Conservation (phyloP, 495 filamentous ascomycete species). For the Jackrogersella multiformis region DNA sequence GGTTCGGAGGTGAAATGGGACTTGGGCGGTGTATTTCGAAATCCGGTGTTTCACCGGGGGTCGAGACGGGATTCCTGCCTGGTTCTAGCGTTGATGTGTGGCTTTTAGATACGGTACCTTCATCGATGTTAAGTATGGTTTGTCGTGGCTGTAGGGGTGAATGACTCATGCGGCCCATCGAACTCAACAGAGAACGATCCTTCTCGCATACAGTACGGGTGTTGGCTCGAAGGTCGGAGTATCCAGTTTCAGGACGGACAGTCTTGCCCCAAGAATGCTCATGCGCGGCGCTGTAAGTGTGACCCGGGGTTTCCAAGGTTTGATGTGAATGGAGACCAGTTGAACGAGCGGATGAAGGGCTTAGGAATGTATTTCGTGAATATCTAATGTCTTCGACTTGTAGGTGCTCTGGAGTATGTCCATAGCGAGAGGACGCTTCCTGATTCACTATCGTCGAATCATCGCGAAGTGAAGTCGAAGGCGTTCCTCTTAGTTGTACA, state of each 20-base stretch:
- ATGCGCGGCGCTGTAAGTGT: neutral
- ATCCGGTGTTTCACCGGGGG: slow-evolving; percentile 1
- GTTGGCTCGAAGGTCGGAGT: neutral
- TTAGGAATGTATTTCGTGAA: neutral
- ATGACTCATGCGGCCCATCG: neutral
- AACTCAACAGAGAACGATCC: neutral
- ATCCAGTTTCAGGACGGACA: neutral
- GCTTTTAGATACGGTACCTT: neutral
- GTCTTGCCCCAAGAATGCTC: neutral
- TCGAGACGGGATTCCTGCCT: neutral
- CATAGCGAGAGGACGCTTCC: neutral
- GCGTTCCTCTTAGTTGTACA: slow-evolving; percentile 1
- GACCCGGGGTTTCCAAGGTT: neutral
- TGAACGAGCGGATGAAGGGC: slow-evolving; percentile 21
- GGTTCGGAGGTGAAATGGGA: slow-evolving; percentile 42
- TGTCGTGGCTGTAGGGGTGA: slow-evolving; percentile 24
- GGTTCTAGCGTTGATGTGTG: neutral
- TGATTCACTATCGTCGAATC: slow-evolving; percentile 1
- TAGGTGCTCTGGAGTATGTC: slow-evolving; percentile 5
- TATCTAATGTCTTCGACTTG: slow-evolving; percentile 4
- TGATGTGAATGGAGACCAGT: slow-evolving; percentile 3
- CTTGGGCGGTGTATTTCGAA: slow-evolving; percentile 27
- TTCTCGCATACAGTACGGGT: neutral
- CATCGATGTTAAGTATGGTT: neutral
- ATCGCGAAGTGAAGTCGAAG: neutral